A percentile compares a stretch with the other conserved stretches of the same genome.
Conservation (phyloP, 2,329 filamentous ascomycete genomes). For the Monilinia vaccinii-corymbosi region DNA sequence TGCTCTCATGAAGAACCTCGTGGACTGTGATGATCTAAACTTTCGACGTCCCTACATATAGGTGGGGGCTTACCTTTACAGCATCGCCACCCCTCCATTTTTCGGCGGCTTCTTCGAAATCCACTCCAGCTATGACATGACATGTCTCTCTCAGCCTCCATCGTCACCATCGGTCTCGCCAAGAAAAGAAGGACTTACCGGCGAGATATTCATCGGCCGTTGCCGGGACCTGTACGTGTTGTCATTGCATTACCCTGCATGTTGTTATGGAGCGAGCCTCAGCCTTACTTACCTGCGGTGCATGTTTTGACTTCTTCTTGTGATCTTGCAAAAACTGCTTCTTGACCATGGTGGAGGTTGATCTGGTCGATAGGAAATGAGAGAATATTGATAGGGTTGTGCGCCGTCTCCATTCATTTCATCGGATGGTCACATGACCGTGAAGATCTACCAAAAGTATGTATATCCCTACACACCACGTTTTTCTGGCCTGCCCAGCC, state of each 20-base stretch:
- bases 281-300: slow-evolving; percentile 22
- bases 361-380: background rate
- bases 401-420: no score
- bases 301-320: slow-evolving; percentile 33
- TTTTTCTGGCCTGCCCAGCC: no score
- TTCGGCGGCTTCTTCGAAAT: slow-evolving; percentile 61
- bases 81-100: slow-evolving; percentile 68
- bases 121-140: slow-evolving; percentile 45
- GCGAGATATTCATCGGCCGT: slow-evolving; percentile 61
- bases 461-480: no score
- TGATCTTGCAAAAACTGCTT: slow-evolving; percentile 32
- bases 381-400: background rate
- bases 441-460: no score
- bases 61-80: slow-evolving; percentile 38
- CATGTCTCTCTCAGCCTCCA: slow-evolving; percentile 11
- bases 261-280: background rate
- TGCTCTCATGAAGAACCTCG: slow-evolving; percentile 50
- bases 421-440: no score
- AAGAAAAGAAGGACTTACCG: slow-evolving; percentile 31
- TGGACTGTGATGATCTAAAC: slow-evolving; percentile 23
- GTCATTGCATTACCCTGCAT: background rate
- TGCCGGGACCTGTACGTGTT: slow-evolving; percentile 38
- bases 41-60: slow-evolving; percentile 8
- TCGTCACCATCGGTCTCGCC: background rate
- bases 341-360: slow-evolving; percentile 20